Conservation (phyloP, 2,329 filamentous ascomycete species). For the Epichloe typhina region DNA sequence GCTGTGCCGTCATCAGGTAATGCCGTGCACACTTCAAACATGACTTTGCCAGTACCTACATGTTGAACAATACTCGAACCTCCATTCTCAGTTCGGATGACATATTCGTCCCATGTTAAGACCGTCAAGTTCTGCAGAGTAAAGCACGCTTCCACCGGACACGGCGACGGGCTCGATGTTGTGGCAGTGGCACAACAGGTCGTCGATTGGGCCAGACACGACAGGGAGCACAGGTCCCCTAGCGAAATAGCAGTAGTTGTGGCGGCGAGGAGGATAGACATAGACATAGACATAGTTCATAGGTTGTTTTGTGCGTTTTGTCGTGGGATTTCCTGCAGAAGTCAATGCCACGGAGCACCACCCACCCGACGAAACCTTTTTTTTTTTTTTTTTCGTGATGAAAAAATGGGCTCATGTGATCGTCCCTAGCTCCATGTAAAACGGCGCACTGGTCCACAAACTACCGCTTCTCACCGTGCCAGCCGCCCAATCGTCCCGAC, state of each 20-base stretch:
- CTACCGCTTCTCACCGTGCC: constrained; percentile 2
- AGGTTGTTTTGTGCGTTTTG: too few relatives aligned
- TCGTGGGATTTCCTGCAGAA: too few relatives aligned
- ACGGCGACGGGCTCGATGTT: too few relatives aligned
- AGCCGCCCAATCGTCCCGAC: neutral
- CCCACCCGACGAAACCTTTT: too few relatives aligned
- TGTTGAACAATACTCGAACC: neutral
- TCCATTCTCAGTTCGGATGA: too few relatives aligned
- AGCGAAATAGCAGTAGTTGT: constrained; percentile 9
- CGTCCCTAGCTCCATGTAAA: too few relatives aligned
- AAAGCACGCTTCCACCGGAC: constrained; percentile 17
- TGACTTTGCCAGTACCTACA: constrained; percentile 4
- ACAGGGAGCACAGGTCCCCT: constrained; percentile 2
- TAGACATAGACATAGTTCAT: too few relatives aligned
- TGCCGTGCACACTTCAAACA: constrained; percentile 2
- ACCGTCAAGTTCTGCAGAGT: constrained; percentile 21
- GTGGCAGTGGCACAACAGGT: too few relatives aligned
- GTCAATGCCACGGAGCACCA: too few relatives aligned
- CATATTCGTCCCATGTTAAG: neutral
- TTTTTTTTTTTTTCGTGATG: too few relatives aligned
- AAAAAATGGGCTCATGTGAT: too few relatives aligned
- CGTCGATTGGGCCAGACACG: too few relatives aligned
- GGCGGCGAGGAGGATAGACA: constrained; percentile 5
- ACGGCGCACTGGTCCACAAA: neutral
- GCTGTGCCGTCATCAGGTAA: neutral